These are phyloP conservation scores for Blastobotrys capitulatus DNA, from an alignment of 1,139 yeast genomes.

Conservation along the genomic window DNA sequence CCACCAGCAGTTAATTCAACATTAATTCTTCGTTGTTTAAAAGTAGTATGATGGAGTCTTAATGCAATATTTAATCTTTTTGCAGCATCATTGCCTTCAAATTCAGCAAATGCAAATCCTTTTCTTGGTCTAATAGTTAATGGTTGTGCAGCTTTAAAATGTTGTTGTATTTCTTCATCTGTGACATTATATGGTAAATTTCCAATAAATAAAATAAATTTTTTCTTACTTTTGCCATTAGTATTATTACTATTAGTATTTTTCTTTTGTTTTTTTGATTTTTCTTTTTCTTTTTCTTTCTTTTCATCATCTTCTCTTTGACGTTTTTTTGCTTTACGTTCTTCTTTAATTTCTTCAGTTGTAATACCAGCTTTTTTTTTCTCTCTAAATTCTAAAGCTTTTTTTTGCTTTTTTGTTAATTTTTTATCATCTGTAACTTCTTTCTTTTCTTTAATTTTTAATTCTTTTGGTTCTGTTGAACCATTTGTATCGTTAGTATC, in stretches of 20 bases:
- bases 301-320: constrained; percentile 14
- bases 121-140: constrained; percentile 69
- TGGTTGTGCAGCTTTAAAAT: constrained; percentile 78
- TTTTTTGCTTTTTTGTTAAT: constrained; percentile 15
- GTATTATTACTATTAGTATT: constrained; percentile 36
- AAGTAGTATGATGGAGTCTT: constrained; percentile 67
- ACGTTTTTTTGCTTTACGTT: constrained; percentile 43
- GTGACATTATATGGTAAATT: constrained; percentile 73
- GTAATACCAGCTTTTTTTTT: constrained; percentile 22
- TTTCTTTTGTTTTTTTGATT: constrained; percentile 30
- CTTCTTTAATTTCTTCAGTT: constrained; percentile 46
- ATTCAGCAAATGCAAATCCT: constrained; percentile 92
- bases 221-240: constrained; percentile 16
- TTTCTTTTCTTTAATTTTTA: not conserved
- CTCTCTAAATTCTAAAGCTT: constrained; percentile 12
- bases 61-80: constrained; percentile 68
- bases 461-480: not conserved
- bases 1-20: constrained; percentile 98
- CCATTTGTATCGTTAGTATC: not conserved
- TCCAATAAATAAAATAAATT: constrained; percentile 82
- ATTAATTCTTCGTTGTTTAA: constrained; percentile 72
- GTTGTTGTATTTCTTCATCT: constrained; percentile 58
- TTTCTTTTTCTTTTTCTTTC: constrained; percentile 12
- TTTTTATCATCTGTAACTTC: constrained; percentile 1
- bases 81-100: constrained; percentile 62